Evolutionary conservation across 2,329 filamentous ascomycete species (phyloP).

Genomic region (Thielaviopsis euricoi): DNA sequence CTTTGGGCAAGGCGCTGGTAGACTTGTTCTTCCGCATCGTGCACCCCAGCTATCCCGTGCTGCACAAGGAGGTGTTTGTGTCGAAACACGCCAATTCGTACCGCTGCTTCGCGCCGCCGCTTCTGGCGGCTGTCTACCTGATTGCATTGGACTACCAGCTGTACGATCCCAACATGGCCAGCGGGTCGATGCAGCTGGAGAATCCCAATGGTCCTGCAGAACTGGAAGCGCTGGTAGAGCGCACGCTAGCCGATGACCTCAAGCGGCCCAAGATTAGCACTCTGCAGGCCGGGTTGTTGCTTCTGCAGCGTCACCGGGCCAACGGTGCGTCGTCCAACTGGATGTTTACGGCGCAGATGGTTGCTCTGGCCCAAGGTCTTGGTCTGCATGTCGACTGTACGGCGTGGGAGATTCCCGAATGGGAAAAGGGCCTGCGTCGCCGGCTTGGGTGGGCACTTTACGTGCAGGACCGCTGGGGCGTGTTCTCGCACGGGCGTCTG

Average conservation of each 20-base stretch:
- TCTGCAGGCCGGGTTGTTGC: conserved; percentile 26
- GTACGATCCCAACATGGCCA: conserved; percentile 28
- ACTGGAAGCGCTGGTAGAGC: conserved; percentile 20
- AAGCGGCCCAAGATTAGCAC: conserved; percentile 26
- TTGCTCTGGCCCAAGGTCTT: conserved; percentile 31
- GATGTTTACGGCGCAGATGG: conserved; percentile 24
- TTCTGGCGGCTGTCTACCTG: conserved; percentile 35
- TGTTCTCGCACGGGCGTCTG: conserved; percentile 34
- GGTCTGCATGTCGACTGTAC: conserved; percentile 36
- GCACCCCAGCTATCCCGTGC: conserved; percentile 34
- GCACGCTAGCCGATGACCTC: conserved; percentile 20
- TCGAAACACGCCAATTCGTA: conserved; percentile 35
- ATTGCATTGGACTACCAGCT: conserved; percentile 34
- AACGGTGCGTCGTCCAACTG: conserved; percentile 18
- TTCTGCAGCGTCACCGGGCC: conserved; percentile 21
- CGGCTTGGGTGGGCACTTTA: conserved; percentile 39
- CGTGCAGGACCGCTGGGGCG: conserved; percentile 41
- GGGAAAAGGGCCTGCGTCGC: conserved; percentile 38
- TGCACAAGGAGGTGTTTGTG: conserved; percentile 35
- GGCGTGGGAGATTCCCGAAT: conserved; percentile 34
- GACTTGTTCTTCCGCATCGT: conserved; percentile 41
- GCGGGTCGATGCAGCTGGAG: conserved; percentile 14
- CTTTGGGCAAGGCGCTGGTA: conserved; percentile 39
- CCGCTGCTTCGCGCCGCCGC: conserved; percentile 32
- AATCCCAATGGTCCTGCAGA: conserved; percentile 22